Conservation (phyloP, 2,329 filamentous ascomycete species). For the Microthyrium microscopicum region DNA sequence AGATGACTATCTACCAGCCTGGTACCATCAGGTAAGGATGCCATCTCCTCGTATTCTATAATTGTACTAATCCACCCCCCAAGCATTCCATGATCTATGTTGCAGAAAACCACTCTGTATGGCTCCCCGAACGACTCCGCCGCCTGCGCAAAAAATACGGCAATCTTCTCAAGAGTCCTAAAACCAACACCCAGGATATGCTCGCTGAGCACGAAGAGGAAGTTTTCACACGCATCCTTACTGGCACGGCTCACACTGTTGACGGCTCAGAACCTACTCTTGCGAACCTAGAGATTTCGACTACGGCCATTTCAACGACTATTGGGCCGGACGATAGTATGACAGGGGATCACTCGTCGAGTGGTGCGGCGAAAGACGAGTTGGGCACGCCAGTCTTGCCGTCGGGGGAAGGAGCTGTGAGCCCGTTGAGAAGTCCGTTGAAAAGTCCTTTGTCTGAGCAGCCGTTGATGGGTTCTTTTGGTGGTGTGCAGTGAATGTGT, state of each 20-base stretch:
- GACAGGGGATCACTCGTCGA: no score
- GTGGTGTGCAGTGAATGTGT: not conserved
- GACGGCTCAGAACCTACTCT: not conserved
- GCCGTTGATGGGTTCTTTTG: not conserved
- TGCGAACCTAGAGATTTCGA: not conserved
- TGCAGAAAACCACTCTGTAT: slow-evolving; percentile 57
- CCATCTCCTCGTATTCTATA: not conserved
- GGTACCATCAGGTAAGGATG: slow-evolving; percentile 54
- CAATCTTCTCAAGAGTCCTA: slow-evolving; percentile 29
- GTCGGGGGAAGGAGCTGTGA: not conserved
- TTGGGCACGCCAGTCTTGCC: not conserved
- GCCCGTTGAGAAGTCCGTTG: not conserved
- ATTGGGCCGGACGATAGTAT: no score
- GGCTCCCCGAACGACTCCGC: slow-evolving; percentile 42
- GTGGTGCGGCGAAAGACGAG: not conserved
- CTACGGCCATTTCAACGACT: no score
- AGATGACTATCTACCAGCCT: slow-evolving; percentile 61
- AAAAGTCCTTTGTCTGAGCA: not conserved
- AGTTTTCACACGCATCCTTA: slow-evolving; percentile 30
- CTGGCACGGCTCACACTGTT: slow-evolving; percentile 14
- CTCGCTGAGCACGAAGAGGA: slow-evolving; percentile 33
- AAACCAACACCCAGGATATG: slow-evolving; percentile 37
- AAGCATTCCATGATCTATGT: slow-evolving; percentile 65
- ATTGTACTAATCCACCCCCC: not conserved
- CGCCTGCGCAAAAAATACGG: slow-evolving; percentile 43